phyloP scores from a whole-genome alignment of 306 rosid species.

The Canavalia gladiata region DNA sequence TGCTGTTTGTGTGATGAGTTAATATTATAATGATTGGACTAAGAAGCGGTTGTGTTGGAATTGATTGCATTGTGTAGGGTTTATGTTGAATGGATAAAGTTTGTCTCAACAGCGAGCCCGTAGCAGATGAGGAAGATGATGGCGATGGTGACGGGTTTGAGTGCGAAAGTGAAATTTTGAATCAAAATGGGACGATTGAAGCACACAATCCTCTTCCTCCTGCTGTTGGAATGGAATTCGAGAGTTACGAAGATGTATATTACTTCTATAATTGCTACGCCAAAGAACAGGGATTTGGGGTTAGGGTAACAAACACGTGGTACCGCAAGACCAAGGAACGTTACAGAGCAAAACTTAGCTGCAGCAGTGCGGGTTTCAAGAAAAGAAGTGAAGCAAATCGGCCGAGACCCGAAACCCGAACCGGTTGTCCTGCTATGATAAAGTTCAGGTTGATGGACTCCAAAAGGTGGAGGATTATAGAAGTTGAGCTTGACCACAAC shows the following conservation, averaged over 20 bases:
- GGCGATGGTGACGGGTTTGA: constrained; percentile 62
- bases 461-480: constrained; percentile 83
- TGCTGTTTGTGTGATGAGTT: not conserved
- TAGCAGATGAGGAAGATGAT: constrained; percentile 62
- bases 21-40: not conserved
- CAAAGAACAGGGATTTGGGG: constrained; percentile 81
- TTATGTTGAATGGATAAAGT: constrained; percentile 67
- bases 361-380: constrained; percentile 88
- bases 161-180: constrained; percentile 59
- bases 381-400: constrained; percentile 79
- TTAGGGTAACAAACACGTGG: constrained; percentile 83
- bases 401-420: constrained; percentile 85
- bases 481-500: constrained; percentile 84
- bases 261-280: constrained; percentile 83
- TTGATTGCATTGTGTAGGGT: not conserved
- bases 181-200: constrained; percentile 60
- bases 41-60: not conserved
- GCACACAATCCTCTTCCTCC: constrained; percentile 76
- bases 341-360: constrained; percentile 82
- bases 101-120: constrained; percentile 70
- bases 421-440: constrained; percentile 88
- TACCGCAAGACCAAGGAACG: constrained; percentile 80
- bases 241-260: constrained; percentile 75
- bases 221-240: constrained; percentile 82
- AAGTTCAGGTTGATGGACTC: constrained; percentile 79